phyloP scores from a whole-genome alignment of 352 stramenopile species.

The Phytophthora rubi region DNA sequence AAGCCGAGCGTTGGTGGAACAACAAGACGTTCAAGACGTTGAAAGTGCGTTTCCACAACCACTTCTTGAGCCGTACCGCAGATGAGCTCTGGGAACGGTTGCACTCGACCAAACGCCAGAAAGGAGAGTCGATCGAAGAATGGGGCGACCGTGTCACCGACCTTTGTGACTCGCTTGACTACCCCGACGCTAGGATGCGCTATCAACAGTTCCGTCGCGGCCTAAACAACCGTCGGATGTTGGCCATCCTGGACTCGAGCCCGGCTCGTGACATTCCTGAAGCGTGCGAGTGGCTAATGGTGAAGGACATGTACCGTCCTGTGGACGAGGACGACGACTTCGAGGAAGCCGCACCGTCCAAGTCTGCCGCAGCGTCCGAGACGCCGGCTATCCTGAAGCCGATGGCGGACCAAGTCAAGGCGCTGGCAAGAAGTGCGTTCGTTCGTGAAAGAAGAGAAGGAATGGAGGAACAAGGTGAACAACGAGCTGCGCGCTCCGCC shows the following conservation, averaged over 20 bases:
- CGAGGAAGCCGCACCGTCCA: background rate
- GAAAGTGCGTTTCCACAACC: background rate
- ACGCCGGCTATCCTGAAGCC: background rate
- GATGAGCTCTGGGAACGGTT: slow-evolving; percentile 1
- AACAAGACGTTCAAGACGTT: background rate
- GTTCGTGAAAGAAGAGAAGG: background rate
- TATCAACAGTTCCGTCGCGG: background rate
- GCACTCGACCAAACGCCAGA: background rate
- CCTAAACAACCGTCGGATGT: background rate
- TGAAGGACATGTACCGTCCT: slow-evolving; percentile 3
- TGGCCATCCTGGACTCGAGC: background rate
- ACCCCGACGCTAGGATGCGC: background rate
- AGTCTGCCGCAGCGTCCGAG: background rate
- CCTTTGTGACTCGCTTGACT: slow-evolving; percentile 10
- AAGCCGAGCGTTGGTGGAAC: slow-evolving; percentile 2
- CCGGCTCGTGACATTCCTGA: background rate
- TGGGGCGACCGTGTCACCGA: slow-evolving; percentile 2
- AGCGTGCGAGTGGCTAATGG: slow-evolving; percentile 1
- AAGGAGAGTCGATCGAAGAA: slow-evolving; percentile 4
- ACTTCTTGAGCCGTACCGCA: background rate
- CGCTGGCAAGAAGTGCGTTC: background rate
- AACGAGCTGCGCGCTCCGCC: background rate
- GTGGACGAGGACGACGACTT: slow-evolving; percentile 5
- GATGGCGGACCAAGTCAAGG: background rate
- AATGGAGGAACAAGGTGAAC: background rate